Evolutionary conservation across 352 stramenopile species (phyloP).

Genomic region (Phytophthora kernoviae): DNA sequence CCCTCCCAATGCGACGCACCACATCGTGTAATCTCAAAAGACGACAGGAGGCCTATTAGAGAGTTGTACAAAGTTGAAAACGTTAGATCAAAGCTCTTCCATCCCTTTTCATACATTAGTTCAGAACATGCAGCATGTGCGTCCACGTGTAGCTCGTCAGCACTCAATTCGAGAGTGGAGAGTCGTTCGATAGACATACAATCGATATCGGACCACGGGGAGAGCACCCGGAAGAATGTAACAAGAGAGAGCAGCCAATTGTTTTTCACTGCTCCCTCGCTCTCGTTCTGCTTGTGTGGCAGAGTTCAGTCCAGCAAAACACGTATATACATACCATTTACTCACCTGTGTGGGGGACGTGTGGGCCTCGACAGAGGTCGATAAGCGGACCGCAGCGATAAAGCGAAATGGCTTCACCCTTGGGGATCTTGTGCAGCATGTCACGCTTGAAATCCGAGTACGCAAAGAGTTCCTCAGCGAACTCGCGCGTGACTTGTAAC

Average conservation of each 20-base stretch:
- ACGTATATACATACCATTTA: constrained; percentile 17
- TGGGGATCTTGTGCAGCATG: constrained; percentile 96
- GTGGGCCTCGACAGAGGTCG: constrained; percentile 96
- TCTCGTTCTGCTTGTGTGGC: constrained; percentile 84
- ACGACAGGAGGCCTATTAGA: constrained; percentile 81
- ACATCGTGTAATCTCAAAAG: constrained; percentile 96
- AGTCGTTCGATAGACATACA: constrained; percentile 67
- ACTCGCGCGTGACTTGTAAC: constrained; percentile 91
- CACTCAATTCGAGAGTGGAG: constrained; percentile 76
- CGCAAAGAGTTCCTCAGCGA: constrained; percentile 89
- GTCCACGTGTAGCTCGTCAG: constrained; percentile 82
- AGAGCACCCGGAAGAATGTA: constrained; percentile 14
- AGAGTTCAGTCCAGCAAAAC: constrained; percentile 52
- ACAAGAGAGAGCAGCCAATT: constrained; percentile 20
- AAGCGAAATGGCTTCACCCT: constrained; percentile 93
- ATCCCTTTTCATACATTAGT: constrained; percentile 2
- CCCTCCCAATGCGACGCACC: constrained; percentile 93
- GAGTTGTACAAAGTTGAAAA: constrained; percentile 6
- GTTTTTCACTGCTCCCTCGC: constrained; percentile 75
- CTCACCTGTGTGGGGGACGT: constrained; percentile 94
- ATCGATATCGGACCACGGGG: constrained; percentile 55
- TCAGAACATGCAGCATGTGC: constrained; percentile 38
- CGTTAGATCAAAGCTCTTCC: constrained; percentile 9
- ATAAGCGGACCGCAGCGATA: constrained; percentile 98
- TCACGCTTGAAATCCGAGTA: constrained; percentile 97